phyloP scores from a whole-genome alignment of 2,329 filamentous ascomycete genomes.

The Fusarium camptoceras region DNA sequence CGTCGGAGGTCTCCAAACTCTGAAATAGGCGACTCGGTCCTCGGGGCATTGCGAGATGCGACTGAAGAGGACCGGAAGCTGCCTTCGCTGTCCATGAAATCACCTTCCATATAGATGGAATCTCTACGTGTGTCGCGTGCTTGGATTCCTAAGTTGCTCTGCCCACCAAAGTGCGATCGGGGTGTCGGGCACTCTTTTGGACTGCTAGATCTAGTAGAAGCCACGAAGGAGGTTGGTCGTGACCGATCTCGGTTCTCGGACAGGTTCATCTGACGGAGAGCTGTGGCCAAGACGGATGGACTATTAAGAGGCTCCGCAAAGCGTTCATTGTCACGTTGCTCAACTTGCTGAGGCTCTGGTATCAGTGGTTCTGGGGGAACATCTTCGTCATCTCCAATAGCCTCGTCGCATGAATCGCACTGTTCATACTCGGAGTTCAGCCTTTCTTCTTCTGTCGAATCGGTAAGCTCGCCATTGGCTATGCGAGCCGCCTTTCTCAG shows the following conservation, averaged over 20 bases:
- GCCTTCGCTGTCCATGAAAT: conserved; percentile 86
- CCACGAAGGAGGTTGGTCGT: conserved; percentile 67
- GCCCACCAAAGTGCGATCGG: conserved; percentile 77
- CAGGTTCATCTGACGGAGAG: conserved; percentile 59
- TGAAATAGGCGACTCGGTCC: conserved; percentile 91
- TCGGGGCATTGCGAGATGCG: conserved; percentile 72
- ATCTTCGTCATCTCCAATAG: conserved; percentile 45
- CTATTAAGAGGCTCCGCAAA: conserved; percentile 47
- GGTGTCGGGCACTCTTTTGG: conserved; percentile 92
- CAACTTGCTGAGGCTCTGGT: conserved; percentile 25
- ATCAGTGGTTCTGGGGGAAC: conserved; percentile 23
- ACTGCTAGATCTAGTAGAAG: conserved; percentile 88
- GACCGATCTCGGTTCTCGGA: conserved; percentile 45
- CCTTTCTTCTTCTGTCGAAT: conserved; percentile 74
- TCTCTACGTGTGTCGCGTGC: conserved; percentile 76
- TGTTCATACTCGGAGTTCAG: conserved; percentile 49
- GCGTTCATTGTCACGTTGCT: conserved; percentile 28
- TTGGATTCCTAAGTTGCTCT: conserved; percentile 66
- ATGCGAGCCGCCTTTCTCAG: conserved; percentile 90
- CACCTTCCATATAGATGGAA: conserved; percentile 85
- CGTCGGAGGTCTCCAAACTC: conserved; percentile 82
- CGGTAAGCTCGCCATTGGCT: conserved; percentile 84
- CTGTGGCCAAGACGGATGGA: conserved; percentile 67
- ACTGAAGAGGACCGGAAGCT: conserved; percentile 85
- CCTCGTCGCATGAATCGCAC: conserved; percentile 52